Conservation (phyloP, 202 grass and related monocot species). For the Setaria italica region DNA sequence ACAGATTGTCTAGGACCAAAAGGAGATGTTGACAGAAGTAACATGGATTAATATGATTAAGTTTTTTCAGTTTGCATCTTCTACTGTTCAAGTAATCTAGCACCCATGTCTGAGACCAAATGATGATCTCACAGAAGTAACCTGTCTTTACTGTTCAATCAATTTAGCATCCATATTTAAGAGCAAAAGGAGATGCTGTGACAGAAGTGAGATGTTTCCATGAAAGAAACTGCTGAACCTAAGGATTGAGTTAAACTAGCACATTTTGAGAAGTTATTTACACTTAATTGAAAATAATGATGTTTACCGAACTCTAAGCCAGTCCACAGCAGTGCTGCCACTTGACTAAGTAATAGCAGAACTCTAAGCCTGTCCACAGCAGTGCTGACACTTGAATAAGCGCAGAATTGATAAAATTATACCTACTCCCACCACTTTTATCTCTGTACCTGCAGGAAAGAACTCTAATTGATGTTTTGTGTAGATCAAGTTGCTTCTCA, state of each 20-base stretch:
- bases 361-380: background rate
- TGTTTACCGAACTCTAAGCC: background rate
- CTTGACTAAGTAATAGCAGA: slow-evolving; percentile 13
- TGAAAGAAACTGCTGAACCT: background rate
- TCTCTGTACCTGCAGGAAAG: background rate
- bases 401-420: slow-evolving; percentile 19
- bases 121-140: background rate
- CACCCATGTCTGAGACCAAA: background rate
- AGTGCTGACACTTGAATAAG: slow-evolving; percentile 18
- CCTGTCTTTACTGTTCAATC: background rate
- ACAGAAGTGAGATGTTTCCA: background rate
- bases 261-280: background rate
- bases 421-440: background rate
- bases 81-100: background rate
- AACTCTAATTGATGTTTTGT: background rate
- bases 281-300: background rate
- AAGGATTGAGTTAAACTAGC: background rate
- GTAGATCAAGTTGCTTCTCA: slow-evolving; percentile 10
- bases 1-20: background rate
- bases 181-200: slow-evolving; percentile 6
- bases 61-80: background rate
- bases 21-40: background rate
- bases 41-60: background rate
- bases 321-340: background rate
- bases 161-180: slow-evolving; percentile 21